These are phyloP conservation scores for Trypanosomatidae sp. DNA, from an alignment of 208 protist species.

Conservation along the genomic window DNA sequence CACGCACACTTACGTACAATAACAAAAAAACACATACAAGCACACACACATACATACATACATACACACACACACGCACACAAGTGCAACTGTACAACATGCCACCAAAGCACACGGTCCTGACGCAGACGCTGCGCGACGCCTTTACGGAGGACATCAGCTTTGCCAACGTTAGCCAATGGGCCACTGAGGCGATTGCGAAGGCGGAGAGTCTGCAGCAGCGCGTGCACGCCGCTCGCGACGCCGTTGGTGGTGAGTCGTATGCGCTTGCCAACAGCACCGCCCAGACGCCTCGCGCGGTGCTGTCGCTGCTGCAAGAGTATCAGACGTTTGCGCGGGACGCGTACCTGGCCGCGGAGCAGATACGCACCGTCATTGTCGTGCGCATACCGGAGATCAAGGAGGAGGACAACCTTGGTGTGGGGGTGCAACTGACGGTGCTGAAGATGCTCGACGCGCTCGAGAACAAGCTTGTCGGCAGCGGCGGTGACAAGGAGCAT, in stretches of 20 bases:
- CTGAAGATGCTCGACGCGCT: constrained; percentile 47
- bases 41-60: no score
- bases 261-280: constrained; percentile 8
- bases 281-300: constrained; percentile 8
- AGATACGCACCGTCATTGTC: constrained; percentile 46
- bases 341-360: constrained; percentile 29
- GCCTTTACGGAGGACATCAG: constrained; percentile 35
- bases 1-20: no score
- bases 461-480: constrained; percentile 16
- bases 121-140: constrained; percentile 46
- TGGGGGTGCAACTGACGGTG: constrained; percentile 61
- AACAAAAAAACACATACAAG: no score
- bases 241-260: constrained; percentile 3
- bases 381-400: constrained; percentile 71
- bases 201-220: constrained; percentile 12
- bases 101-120: constrained; percentile 40
- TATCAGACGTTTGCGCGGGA: constrained; percentile 26
- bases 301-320: constrained; percentile 27
- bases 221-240: constrained; percentile 7
- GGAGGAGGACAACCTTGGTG: constrained; percentile 81
- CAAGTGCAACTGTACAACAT: no score
- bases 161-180: constrained; percentile 25
- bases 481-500: constrained; percentile 21
- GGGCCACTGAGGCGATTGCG: constrained; percentile 16
- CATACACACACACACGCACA: no score